Percentiles rank a stretch among this genome's conserved stretches.
phyloP scores from a whole-genome alignment of 805 yeast species.

The Pichia manshurica region DNA sequence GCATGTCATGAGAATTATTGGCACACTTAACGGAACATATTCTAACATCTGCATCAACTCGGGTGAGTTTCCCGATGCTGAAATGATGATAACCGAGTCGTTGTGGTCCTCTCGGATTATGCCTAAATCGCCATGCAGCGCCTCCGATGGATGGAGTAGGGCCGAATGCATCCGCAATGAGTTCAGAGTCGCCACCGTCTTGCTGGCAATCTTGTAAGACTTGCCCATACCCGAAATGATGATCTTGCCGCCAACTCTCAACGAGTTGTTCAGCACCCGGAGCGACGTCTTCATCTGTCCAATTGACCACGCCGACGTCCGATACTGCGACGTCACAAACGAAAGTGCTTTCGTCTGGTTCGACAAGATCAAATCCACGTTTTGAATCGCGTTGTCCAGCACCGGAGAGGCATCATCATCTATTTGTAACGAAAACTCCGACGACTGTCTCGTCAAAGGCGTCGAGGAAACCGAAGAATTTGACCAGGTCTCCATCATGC shows the following conservation, averaged over 20 bases:
- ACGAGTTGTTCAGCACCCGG: conserved; percentile 36
- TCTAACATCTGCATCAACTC: conserved; percentile 58
- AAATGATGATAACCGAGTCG: conserved; percentile 58
- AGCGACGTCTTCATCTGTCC: conserved; percentile 40
- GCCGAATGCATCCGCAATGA: conserved; percentile 69
- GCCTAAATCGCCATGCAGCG: conserved; percentile 88
- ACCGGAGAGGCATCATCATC: conserved; percentile 21
- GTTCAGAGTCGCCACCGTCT: conserved; percentile 75
- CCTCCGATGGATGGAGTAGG: conserved; percentile 76
- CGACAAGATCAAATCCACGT: conserved; percentile 37
- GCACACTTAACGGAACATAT: conserved; percentile 48
- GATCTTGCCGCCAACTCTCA: conserved; percentile 56
- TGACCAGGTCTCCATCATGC: conserved; percentile 6
- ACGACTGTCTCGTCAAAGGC: conserved; percentile 24
- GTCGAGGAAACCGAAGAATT: conserved; percentile 13
- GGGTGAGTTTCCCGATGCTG: conserved; percentile 80
- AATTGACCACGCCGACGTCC: conserved; percentile 40
- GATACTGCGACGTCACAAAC: conserved; percentile 41
- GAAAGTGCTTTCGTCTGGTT: conserved; percentile 44
- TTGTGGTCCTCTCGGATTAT: conserved; percentile 47
- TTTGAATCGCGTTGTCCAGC: conserved; percentile 22
- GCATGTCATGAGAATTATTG: conserved; percentile 61
- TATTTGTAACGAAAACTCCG: conserved; percentile 24
- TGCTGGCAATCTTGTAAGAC: conserved; percentile 70
- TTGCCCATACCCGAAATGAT: conserved; percentile 83